Evolutionary conservation across 2,329 filamentous ascomycete genomes (phyloP), one percentile per base, ranked within the genome.

Genomic region (Biscogniauxia mediterranea): DNA sequence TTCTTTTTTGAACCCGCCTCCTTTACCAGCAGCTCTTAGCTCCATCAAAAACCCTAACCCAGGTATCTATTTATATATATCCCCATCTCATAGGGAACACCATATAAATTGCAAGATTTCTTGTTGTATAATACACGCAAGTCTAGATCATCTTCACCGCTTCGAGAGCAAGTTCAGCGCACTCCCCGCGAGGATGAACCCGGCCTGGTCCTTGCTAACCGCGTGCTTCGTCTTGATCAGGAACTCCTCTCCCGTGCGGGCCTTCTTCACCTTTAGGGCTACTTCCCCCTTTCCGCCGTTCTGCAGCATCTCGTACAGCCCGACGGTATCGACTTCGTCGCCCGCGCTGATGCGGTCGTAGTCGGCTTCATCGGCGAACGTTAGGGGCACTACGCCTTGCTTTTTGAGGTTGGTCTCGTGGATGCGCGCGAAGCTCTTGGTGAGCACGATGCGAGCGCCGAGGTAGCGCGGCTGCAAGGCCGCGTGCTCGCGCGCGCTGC

Each of bases 361-460:
- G 77, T 98, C 95, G 20, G 85, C 83, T 78, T 96, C 93, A 76
- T 97, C 83, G 53, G 81, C 91, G 73, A 99, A 97, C 0, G 92
- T 97, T 70, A 99, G 82, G 1, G 95, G 95, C 52, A 99, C 92
- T 38, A 99, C 90, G 65, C 95, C 95, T 80, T 99, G 95, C 81
- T 97, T 97, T 87, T 97, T 97, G 68, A 97, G 80, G 76, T 97
- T 97, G 28, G 93, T 96, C 83, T 97, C 93, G 80, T 97, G 93
- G 74, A 97, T 97, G 57, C 93, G 88, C 0, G 93, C 93, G 73
- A 97, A 96, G 46, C 86, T 90, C 81, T 97, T 97, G 60, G 89
- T 83, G 19, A 96, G 83, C 61, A 97, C 92, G 72, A 96, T 83
- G 55, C 91, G 85, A 20, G 91, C 92, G 61, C 93, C 93, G 1